Conservation (phyloP, 1,139 yeast genomes). For the Entelexis sorbosivorans region DNA sequence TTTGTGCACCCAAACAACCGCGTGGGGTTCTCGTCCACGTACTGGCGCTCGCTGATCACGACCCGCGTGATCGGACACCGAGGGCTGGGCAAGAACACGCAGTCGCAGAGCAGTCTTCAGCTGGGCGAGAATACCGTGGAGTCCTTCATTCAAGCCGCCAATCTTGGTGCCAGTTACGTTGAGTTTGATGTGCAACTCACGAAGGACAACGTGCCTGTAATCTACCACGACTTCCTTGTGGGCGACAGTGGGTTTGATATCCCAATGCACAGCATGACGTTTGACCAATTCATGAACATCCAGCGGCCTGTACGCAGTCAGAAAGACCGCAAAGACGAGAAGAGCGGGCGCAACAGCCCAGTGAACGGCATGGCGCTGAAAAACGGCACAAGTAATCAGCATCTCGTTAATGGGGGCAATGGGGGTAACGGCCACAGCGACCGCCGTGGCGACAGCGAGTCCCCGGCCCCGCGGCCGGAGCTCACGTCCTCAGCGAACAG, state of each 20-base stretch:
- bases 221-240: slow-evolving; percentile 88
- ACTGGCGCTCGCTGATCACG: slow-evolving; percentile 83
- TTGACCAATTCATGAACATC: slow-evolving; percentile 75
- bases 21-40: slow-evolving; percentile 62
- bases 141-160: slow-evolving; percentile 92
- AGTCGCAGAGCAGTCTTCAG: slow-evolving; percentile 64
- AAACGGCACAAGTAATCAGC: no score
- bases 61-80: slow-evolving; percentile 94
- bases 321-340: slow-evolving; percentile 3
- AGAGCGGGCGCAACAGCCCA: background rate
- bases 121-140: slow-evolving; percentile 94
- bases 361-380: background rate
- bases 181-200: slow-evolving; percentile 96
- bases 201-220: slow-evolving; percentile 85
- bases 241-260: slow-evolving; percentile 95
- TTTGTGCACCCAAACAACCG: slow-evolving; percentile 64
- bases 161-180: slow-evolving; percentile 63
- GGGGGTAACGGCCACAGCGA: background rate
- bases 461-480: background rate
- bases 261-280: slow-evolving; percentile 86
- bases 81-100: slow-evolving; percentile 81
- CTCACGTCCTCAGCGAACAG: background rate
- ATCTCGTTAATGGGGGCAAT: background rate
- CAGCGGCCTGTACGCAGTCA: slow-evolving; percentile 24
- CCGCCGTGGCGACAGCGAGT: no score